These are phyloP conservation scores for Chlorella ohadii DNA, from an alignment of 139 green algal species.

Conservation along the genomic window DNA sequence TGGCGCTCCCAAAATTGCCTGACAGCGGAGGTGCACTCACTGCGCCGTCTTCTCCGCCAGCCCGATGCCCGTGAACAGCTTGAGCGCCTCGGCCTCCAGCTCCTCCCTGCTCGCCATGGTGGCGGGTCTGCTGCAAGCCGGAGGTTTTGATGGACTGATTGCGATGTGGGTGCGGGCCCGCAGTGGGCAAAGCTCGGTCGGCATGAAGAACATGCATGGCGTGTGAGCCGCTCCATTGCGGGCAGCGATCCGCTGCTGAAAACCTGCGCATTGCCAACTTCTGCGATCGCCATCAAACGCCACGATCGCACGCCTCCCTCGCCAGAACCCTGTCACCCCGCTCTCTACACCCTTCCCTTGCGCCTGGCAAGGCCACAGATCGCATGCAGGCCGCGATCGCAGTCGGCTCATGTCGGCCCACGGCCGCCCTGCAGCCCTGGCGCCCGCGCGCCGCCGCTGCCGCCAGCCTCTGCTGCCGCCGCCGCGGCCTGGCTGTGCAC, in stretches of 20 bases:
- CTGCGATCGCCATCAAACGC: background rate
- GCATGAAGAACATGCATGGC: background rate
- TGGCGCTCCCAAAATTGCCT: no score
- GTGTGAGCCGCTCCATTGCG: background rate
- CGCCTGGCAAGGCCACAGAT: no score
- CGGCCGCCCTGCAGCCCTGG: no score
- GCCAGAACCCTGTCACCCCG: background rate
- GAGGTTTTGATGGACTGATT: background rate
- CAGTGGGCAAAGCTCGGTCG: background rate
- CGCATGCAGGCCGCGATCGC: no score
- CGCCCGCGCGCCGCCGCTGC: background rate
- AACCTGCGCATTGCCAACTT: background rate
- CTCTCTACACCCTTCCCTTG: background rate
- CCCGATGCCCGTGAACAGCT: conserved; percentile 71
- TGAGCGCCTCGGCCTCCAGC: conserved; percentile 49
- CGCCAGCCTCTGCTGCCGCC: background rate
- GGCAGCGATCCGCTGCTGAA: no score
- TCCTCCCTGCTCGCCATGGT: conserved; percentile 23
- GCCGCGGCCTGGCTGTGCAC: background rate
- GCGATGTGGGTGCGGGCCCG: background rate
- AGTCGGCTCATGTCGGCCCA: no score
- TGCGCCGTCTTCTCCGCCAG: conserved; percentile 74
- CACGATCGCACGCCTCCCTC: background rate
- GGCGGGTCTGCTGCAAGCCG: background rate
- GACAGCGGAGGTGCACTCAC: conserved; percentile 51